phyloP scores from a whole-genome alignment of 257 asterid species.

The Ilex aquifolium region DNA sequence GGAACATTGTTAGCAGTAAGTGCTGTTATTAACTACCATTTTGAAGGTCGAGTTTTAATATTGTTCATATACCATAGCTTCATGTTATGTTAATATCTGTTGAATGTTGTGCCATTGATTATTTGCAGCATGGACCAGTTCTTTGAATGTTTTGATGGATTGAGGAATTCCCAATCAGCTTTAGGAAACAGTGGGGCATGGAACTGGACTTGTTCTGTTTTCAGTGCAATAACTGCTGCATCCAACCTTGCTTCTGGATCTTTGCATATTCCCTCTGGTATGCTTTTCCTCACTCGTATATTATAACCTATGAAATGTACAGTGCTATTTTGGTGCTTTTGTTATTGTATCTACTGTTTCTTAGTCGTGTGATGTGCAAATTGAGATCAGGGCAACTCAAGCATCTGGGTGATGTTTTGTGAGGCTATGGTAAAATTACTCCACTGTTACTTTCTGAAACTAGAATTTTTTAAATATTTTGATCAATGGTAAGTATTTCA shows the following conservation, averaged over 20 bases:
- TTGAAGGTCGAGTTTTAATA: not conserved
- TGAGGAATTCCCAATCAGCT: conserved; percentile 90
- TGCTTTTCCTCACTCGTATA: conserved; percentile 5
- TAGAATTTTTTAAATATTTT: too few species aligned
- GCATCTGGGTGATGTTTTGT: too few species aligned
- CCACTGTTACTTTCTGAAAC: too few species aligned
- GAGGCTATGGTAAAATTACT: too few species aligned
- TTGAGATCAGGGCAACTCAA: too few species aligned
- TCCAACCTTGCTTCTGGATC: conserved; percentile 98
- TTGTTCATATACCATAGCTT: not conserved
- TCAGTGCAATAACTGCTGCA: conserved; percentile 93
- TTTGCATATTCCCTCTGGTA: conserved; percentile 67
- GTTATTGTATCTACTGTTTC: not conserved
- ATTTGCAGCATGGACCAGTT: conserved; percentile 92
- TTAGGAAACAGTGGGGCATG: conserved; percentile 93
- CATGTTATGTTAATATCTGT: conserved; percentile 17
- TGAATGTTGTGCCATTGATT: conserved; percentile 14
- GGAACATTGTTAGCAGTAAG: not conserved
- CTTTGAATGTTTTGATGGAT: conserved; percentile 92
- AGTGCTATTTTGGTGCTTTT: not conserved
- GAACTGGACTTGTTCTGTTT: conserved; percentile 96
- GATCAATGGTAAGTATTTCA: too few species aligned
- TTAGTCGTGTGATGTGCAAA: too few species aligned
- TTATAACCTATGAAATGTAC: not conserved
- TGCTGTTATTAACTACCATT: not conserved